Evolutionary conservation across 306 rosid species (phyloP), one percentile per base, ranked within the genome.

Genomic region (Mucuna pruriens): DNA sequence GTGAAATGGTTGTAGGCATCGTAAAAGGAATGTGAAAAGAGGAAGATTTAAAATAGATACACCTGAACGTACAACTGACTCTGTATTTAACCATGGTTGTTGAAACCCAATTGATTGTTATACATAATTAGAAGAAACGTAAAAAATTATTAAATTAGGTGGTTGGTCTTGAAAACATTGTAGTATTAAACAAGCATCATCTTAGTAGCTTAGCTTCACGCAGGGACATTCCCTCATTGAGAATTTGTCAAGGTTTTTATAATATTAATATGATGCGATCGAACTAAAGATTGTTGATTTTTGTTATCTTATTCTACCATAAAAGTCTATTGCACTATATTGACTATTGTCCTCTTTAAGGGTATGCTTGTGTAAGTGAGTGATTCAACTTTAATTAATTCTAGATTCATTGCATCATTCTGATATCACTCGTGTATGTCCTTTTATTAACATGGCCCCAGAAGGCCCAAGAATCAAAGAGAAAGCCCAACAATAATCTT

Each of bases 11-110:
- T 13, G 67, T 74, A 11, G 52, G 54, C n/a, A n/a, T 58, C 57
- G 55, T 25, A 17, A 76, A 61, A 26, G 74, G 39, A 48, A 49
- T 49, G 75, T 63, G 64, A 77, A n/a, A n/a, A 48, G 42, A 34
- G 29, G 25, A 77, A 46, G 34, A 9, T 11, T 22, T 12, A 22
- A 36, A 65, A 60, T 48, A 8, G 64, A 66, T 33, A 77, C 45
- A 77, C 64, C 4, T 33, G 48, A 76, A 46, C n/a, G 40, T 33
- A 46, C 80, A 48, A 63, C 15, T 63, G 63, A 63, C 48, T 38
- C n/a, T 65, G 44, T 65, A n/a, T 17, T 62, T 29, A 33, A 63
- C 73, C 31, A 19, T 29, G 60, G 34, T 75, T 0, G 62, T 62
- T 60, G 20, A 9, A 60, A 23, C 33, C 2, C 25, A 0, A 45